Evolutionary conservation across 1,284 basidiomycete species (phyloP), one percentile per base, ranked within the genome.

Genomic region (Singerocomus rubriflavus): DNA sequence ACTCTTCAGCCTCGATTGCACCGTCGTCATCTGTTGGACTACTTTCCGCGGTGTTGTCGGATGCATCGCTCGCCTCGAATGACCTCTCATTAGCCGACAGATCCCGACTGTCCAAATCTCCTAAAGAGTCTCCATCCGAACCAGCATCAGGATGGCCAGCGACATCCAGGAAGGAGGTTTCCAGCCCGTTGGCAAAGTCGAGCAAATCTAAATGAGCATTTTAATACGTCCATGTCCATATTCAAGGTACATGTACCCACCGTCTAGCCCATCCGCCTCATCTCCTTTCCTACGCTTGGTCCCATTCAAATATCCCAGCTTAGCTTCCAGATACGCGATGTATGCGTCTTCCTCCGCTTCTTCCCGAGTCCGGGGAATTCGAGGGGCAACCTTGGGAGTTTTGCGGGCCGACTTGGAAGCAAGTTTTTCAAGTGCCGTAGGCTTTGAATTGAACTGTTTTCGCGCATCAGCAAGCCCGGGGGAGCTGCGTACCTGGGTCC

Each of bases 321-420:
- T 83, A 11, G 77, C 73, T 67, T 93, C 91, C 11, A 93, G 72
- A 73, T 87, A 84, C 1, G 80, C 76, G 43, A 93, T 93, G 63
- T 91, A 88, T 1, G 75, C 75, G 59, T 91, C 89, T 57, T 93
- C 91, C 29, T 82, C 75, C 38, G 79, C 73, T 54, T 84, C 79
- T 48, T 71, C 62, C 52, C 67, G 74, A 12, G 64, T 70, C 37
- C 66, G 71, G 14, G 66, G 56, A 44, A 45, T 34, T 26, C 55
- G 56, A 10, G 53, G 41, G 43, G 42, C 49, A 30, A 53, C 52
- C 39, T 65, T 64, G 44, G 61, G 52, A 32, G 51, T 44, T n/a
- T 58, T 55, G 21, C 48, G 51, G 2, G 51, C 39, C 12, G 62
- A 53, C 40, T 48, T 51, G 7, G 65, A 45, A 2, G 55, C 61